These are phyloP conservation scores for Suhomyces taliae DNA, from an alignment of 1,139 yeast species.

Conservation along the genomic window DNA sequence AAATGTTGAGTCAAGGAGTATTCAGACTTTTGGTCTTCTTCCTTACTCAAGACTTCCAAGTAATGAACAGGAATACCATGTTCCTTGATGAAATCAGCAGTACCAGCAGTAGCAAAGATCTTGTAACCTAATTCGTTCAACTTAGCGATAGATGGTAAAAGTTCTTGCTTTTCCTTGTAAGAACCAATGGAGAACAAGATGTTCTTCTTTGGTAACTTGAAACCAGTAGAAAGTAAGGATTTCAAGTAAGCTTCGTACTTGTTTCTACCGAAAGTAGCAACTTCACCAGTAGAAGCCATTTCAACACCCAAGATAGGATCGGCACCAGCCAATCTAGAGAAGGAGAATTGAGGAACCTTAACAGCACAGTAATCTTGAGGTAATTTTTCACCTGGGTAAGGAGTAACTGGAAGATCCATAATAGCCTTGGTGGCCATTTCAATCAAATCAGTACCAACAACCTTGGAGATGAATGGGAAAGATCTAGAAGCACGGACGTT, in stretches of 20 bases:
- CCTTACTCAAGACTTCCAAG: slow-evolving; percentile 78
- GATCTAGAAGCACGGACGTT: slow-evolving; percentile 98
- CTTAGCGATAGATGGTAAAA: slow-evolving; percentile 83
- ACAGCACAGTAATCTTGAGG: slow-evolving; percentile 96
- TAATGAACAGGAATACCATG: slow-evolving; percentile 93
- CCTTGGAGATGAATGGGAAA: slow-evolving; percentile 98
- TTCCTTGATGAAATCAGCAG: slow-evolving; percentile 96
- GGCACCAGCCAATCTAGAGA: slow-evolving; percentile 97
- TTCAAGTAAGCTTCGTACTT: slow-evolving; percentile 97
- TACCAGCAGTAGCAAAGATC: slow-evolving; percentile 97
- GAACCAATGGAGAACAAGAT: slow-evolving; percentile 94
- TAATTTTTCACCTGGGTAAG: slow-evolving; percentile 85
- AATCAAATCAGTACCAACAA: slow-evolving; percentile 93
- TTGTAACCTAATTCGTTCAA: slow-evolving; percentile 83
- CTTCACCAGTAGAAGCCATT: slow-evolving; percentile 99
- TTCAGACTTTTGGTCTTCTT: slow-evolving; percentile 83
- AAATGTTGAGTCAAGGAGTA: slow-evolving; percentile 94
- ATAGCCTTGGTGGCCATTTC: slow-evolving; percentile 98
- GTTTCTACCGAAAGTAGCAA: slow-evolving; percentile 94
- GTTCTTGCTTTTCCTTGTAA: slow-evolving; percentile 93
- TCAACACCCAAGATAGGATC: slow-evolving; percentile 98
- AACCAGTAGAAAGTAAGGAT: slow-evolving; percentile 92
- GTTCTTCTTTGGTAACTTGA: slow-evolving; percentile 93
- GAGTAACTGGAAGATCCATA: slow-evolving; percentile 81
- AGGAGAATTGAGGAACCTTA: slow-evolving; percentile 97